Percentiles rank a stretch among this genome's conserved stretches.
These are phyloP conservation scores for Stemphylium lycopersici DNA, from an alignment of 2,329 filamentous ascomycete genomes.

Conservation along the genomic window DNA sequence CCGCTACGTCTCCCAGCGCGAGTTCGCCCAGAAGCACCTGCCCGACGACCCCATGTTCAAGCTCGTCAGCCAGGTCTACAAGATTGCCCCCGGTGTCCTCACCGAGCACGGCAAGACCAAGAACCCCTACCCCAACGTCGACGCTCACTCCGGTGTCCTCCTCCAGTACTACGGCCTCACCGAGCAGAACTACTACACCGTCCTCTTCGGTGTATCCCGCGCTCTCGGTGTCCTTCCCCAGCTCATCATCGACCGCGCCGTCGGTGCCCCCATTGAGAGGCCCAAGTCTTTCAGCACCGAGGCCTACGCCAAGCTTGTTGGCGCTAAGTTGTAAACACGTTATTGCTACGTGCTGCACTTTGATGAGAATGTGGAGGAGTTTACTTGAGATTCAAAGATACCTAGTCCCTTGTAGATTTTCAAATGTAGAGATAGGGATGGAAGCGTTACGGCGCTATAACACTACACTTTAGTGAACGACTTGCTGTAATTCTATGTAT, in stretches of 20 bases:
- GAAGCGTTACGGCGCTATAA: constrained; percentile 38
- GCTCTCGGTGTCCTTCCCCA: constrained; percentile 98
- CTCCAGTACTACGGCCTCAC: constrained; percentile 99
- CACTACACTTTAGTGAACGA: constrained; percentile 36
- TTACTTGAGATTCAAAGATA: constrained; percentile 33
- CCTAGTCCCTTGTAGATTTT: constrained; percentile 46
- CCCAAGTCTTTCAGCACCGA: constrained; percentile 99
- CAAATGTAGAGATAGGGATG: constrained; percentile 42
- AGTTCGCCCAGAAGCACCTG: constrained; percentile 92
- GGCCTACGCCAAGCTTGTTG: constrained; percentile 91
- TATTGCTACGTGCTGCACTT: constrained; percentile 7
- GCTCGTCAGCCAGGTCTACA: constrained; percentile 99
- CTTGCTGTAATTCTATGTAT: constrained; percentile 36
- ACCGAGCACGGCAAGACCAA: constrained; percentile 99
- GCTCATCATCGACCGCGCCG: constrained; percentile 98
- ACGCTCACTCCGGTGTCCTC: constrained; percentile 98
- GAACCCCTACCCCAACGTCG: constrained; percentile 99
- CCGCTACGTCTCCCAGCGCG: constrained; percentile 97
- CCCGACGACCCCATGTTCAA: constrained; percentile 99
- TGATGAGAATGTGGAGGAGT: constrained; percentile 21
- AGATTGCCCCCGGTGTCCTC: constrained; percentile 96
- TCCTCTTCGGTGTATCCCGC: constrained; percentile 97
- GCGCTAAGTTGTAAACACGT: constrained; percentile 79
- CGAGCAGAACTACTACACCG: constrained; percentile 99
- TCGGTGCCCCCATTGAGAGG: constrained; percentile 96